phyloP scores from a whole-genome alignment of 805 yeast species.

The Brettanomyces sp. region DNA sequence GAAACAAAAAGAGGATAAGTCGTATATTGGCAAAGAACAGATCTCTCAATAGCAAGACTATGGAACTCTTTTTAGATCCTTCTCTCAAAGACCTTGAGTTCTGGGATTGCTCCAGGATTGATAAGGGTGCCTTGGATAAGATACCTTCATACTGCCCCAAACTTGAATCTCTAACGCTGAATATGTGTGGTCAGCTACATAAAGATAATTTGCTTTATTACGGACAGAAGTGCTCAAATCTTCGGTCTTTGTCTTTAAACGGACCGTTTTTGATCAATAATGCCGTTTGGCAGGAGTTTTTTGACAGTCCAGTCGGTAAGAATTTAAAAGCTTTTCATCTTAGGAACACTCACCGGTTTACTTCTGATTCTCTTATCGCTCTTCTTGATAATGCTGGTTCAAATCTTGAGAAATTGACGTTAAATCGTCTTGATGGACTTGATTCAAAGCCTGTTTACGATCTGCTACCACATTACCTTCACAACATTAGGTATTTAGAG shows the following conservation, averaged over 20 bases:
- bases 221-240: constrained; percentile 44
- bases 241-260: constrained; percentile 56
- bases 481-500: constrained; percentile 47
- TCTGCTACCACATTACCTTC: constrained; percentile 54
- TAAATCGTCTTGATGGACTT: constrained; percentile 69
- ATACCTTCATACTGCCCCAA: constrained; percentile 77
- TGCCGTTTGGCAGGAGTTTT: constrained; percentile 67
- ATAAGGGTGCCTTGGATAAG: constrained; percentile 51
- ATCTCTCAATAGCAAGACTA: constrained; percentile 62
- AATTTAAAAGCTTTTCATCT: constrained; percentile 52
- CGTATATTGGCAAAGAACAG: constrained; percentile 76
- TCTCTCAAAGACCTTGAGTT: constrained; percentile 51
- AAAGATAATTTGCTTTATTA: constrained; percentile 64
- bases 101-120: constrained; percentile 87
- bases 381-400: constrained; percentile 55
- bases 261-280: constrained; percentile 86
- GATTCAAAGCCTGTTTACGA: constrained; percentile 47
- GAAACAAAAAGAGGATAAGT: constrained; percentile 62
- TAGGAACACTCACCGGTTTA: constrained; percentile 76
- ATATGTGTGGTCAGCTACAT: constrained; percentile 90
- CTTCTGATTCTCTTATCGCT: constrained; percentile 52
- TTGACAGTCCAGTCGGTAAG: constrained; percentile 42
- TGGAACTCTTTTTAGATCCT: constrained; percentile 64
- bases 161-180: constrained; percentile 52
- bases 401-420: constrained; percentile 43